Evolutionary conservation across 345 rosid species (phyloP).

Genomic region (Litchi chinensis): DNA sequence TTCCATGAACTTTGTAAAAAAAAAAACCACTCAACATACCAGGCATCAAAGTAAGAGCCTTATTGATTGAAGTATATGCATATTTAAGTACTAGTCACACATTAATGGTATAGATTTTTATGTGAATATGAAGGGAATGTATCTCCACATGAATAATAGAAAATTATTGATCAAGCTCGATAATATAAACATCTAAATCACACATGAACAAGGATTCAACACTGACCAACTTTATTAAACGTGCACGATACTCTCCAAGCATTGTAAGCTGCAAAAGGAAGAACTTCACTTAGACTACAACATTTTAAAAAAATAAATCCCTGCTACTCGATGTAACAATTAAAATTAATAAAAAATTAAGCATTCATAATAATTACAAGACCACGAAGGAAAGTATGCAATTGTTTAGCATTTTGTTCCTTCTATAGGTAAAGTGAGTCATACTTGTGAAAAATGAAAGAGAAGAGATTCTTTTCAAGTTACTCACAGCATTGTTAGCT

Average conservation of each 20-base stretch:
- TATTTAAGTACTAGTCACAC: background rate
- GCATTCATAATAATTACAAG: background rate
- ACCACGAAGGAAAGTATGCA: background rate
- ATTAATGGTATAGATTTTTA: background rate
- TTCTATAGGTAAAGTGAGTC: background rate
- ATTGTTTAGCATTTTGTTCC: background rate
- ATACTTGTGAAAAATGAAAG: background rate
- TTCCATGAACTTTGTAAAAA: background rate
- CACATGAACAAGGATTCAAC: background rate
- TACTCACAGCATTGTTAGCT: background rate
- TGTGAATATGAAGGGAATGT: background rate
- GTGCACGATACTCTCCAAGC: slow-evolving; percentile 80
- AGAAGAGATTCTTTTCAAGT: background rate
- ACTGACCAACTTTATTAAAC: slow-evolving; percentile 89
- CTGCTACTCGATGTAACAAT: background rate
- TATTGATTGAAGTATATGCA: background rate
- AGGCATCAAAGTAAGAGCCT: background rate
- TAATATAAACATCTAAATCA: background rate
- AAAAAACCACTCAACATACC: background rate
- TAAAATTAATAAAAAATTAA: background rate
- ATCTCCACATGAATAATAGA: background rate
- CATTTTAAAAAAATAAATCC: background rate
- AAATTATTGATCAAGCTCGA: background rate
- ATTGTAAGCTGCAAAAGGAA: slow-evolving; percentile 70
- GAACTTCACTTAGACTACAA: background rate